A percentile compares a stretch with the other conserved stretches of the same genome.
Evolutionary conservation across 371 early-diverging fungal genomes (phyloP).

Genomic region (Phascolomyces articulosus): DNA sequence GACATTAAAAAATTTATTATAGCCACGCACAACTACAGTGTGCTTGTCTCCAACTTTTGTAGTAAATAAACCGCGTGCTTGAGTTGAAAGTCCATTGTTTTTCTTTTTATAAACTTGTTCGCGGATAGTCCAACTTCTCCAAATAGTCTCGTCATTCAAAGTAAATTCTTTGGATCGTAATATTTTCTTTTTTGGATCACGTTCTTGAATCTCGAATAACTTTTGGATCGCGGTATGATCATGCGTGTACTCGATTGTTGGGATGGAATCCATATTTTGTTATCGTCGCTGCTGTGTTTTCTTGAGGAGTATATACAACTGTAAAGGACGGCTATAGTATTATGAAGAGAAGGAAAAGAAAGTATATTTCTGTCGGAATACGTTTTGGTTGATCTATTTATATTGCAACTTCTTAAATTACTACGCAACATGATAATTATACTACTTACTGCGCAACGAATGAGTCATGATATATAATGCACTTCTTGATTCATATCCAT

Average conservation of each 20-base stretch:
- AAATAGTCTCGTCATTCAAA: conserved; percentile 17
- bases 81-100: conserved; percentile 63
- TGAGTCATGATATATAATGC: too few species aligned
- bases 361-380: neutral
- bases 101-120: conserved; percentile 62
- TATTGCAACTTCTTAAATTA: too few species aligned
- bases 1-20: conserved; percentile 95
- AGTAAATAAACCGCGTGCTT: conserved; percentile 84
- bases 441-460: too few species aligned
- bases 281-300: neutral
- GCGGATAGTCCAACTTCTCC: conserved; percentile 50
- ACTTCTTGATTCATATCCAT: too few species aligned
- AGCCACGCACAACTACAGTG: conserved; percentile 81
- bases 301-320: too few species aligned
- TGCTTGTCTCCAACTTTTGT: conserved; percentile 25
- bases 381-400: neutral
- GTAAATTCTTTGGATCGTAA: conserved; percentile 28
- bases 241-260: neutral
- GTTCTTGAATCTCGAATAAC: conserved; percentile 17
- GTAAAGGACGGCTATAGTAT: too few species aligned
- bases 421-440: neutral
- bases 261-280: conserved; percentile 2
- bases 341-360: neutral
- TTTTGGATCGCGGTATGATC: conserved; percentile 19
- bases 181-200: conserved; percentile 21